Percentiles rank a stretch among this genome's conserved stretches.
These are phyloP conservation scores for Sporormia fimetaria DNA, from an alignment of 495 filamentous ascomycete genomes.

Conservation along the genomic window DNA sequence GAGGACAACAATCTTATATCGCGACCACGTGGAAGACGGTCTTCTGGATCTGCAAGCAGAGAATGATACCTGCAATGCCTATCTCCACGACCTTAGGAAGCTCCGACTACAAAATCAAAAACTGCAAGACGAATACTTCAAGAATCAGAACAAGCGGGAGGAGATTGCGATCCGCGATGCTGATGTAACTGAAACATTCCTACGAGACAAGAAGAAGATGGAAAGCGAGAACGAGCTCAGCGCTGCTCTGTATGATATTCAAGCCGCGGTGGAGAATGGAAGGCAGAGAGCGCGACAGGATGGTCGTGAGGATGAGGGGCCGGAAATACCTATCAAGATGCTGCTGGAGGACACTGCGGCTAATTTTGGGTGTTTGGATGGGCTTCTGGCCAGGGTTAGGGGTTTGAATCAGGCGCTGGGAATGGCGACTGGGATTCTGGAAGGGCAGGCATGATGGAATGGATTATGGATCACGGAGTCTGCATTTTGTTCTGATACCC, in stretches of 20 bases:
- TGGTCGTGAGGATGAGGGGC: constrained; percentile 18
- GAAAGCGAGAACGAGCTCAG: constrained; percentile 10
- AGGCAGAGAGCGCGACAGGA: constrained; percentile 6
- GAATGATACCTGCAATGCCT: constrained; percentile 3
- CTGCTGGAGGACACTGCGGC: constrained; percentile 10
- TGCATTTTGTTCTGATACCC: no score
- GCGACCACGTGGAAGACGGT: constrained; percentile 2
- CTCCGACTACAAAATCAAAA: no score
- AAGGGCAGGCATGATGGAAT: constrained; percentile 11
- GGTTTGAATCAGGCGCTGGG: constrained; percentile 18
- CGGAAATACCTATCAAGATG: constrained; percentile 16
- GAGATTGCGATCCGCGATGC: constrained; percentile 53
- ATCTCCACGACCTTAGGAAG: constrained; percentile 1
- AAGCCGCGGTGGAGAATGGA: constrained; percentile 15
- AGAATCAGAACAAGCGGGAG: constrained; percentile 51
- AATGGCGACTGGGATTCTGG: constrained; percentile 12
- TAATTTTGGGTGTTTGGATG: constrained; percentile 7
- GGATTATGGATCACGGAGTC: no score
- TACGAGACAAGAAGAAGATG: constrained; percentile 31
- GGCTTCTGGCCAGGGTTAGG: constrained; percentile 2
- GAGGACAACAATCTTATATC: constrained; percentile 1
- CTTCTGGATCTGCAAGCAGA: constrained; percentile 13
- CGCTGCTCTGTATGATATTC: constrained; percentile 16
- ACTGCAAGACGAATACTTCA: constrained; percentile 52
- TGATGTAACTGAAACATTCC: constrained; percentile 54